Evolutionary conservation across 805 yeast species (phyloP).

Genomic region (Starmerella tilneyi): DNA sequence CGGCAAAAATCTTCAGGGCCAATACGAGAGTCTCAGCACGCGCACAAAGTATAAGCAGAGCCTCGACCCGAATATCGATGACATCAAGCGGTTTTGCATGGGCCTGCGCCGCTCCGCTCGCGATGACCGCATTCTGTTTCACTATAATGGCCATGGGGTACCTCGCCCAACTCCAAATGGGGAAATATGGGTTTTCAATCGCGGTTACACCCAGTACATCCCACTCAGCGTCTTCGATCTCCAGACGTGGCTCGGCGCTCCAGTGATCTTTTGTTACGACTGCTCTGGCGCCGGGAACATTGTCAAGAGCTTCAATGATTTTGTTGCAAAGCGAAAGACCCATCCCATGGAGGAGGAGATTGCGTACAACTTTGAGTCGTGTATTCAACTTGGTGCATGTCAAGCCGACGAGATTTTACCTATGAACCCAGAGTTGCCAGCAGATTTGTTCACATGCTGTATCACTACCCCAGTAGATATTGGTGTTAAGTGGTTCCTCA

Average conservation of each 20-base stretch:
- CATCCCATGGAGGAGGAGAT: constrained; percentile 34
- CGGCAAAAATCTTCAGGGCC: constrained; percentile 76
- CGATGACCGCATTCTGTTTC: constrained; percentile 86
- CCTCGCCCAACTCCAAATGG: constrained; percentile 95
- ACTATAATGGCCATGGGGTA: constrained; percentile 97
- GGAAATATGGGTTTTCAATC: constrained; percentile 95
- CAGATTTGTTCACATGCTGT: constrained; percentile 91
- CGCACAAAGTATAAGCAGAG: constrained; percentile 85
- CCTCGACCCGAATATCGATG: constrained; percentile 91
- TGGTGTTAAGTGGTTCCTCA: constrained; percentile 79
- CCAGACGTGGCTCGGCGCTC: constrained; percentile 97
- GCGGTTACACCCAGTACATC: constrained; percentile 94
- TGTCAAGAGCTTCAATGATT: constrained; percentile 75
- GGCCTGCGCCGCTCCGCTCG: constrained; percentile 81
- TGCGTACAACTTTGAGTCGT: constrained; percentile 54
- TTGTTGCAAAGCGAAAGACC: constrained; percentile 75
- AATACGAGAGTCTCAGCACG: constrained; percentile 79
- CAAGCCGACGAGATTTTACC: constrained; percentile 75
- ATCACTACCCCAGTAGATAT: constrained; percentile 92
- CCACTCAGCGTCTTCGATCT: constrained; percentile 92
- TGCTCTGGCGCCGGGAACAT: constrained; percentile 92
- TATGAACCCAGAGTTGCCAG: constrained; percentile 89
- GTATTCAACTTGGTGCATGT: constrained; percentile 91
- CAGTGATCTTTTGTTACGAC: constrained; percentile 89
- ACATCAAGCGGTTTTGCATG: constrained; percentile 81